Conservation (phyloP, 139 green algal species). For the Micromonas pusilla region DNA sequence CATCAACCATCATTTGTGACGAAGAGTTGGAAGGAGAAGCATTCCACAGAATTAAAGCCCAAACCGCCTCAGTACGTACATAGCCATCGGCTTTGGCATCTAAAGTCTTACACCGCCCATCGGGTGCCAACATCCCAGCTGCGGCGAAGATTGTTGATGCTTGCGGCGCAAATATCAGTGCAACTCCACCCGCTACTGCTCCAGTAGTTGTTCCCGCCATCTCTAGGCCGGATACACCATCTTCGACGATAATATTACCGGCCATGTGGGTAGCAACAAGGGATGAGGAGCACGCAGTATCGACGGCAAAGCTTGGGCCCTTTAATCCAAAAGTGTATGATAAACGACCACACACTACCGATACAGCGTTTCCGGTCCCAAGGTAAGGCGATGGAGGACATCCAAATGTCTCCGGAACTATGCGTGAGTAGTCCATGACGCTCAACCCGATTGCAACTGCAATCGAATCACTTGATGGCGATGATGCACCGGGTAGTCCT, state of each 20-base stretch:
- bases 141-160: not conserved
- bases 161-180: not conserved
- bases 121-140: constrained; percentile 62
- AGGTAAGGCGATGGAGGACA: constrained; percentile 44
- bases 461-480: too few species aligned
- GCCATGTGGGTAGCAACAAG: constrained; percentile 36
- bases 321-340: constrained; percentile 61
- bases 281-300: constrained; percentile 55
- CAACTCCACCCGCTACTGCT: constrained; percentile 19
- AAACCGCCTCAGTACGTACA: constrained; percentile 39
- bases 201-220: too few species aligned
- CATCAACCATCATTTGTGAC: constrained; percentile 76
- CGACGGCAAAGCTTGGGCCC: constrained; percentile 55
- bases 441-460: too few species aligned
- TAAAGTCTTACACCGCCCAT: constrained; percentile 78
- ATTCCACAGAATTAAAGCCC: constrained; percentile 44
- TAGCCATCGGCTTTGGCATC: constrained; percentile 77
- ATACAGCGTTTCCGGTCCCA: constrained; percentile 8
- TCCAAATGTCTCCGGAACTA: constrained; percentile 35
- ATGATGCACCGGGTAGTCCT: too few species aligned
- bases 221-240: too few species aligned
- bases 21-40: constrained; percentile 36
- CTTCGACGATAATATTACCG: too few species aligned
- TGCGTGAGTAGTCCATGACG: too few species aligned
- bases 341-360: too few species aligned